Base-by-base conservation (phyloP, 1,284 basidiomycete species). In the Heterobasidion parviporum region DNA sequence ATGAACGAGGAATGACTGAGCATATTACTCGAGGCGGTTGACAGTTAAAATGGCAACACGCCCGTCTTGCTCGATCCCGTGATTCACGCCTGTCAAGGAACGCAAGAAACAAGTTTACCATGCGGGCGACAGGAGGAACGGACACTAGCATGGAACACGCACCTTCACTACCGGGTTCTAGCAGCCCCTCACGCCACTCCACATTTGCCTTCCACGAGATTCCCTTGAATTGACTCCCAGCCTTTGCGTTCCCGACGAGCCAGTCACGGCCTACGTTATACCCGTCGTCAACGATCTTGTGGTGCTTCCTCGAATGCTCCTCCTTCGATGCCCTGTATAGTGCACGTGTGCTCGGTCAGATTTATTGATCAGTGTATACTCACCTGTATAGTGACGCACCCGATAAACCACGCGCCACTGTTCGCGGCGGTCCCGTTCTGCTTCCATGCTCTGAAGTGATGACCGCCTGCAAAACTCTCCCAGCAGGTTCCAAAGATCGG, bases 201-300 rank as follows among this genome's bases (percentile, higher is more conserved):
- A 92, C 76, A 1, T 87, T 80, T 1, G 87, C 86, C 59, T 74
- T 71, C 88, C 89, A 91, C 74, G 77, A 81, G 60, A 78, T 76
- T 9, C 80, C 45, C 41, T 77, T 77, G 79, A 80, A 84, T 35
- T 74, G 73, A 52, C 77, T 78, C n/a, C 82, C 84, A 8, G 74
- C 66, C 20, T 77, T 64, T n/a, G 89, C 87, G 10, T 74, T 79
- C 45, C 78, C 73, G 20, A 91, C 86, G 54, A 92, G 72, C 70
- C 76, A 82, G 68, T 92, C 85, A 16, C 89, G 81, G 10, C 89
- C 87, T 50, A 86, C 71, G 62, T 92, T 90, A 63, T 89, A 92
- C 6, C 89, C 89, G 57, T 92, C 71, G 8, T 81, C 79, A 18
- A 82, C 76, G 54, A 92, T 91, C 67, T 75, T 82, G 64, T 92